phyloP scores from a whole-genome alignment of 306 rosid species.

The Prunus campanulata region DNA sequence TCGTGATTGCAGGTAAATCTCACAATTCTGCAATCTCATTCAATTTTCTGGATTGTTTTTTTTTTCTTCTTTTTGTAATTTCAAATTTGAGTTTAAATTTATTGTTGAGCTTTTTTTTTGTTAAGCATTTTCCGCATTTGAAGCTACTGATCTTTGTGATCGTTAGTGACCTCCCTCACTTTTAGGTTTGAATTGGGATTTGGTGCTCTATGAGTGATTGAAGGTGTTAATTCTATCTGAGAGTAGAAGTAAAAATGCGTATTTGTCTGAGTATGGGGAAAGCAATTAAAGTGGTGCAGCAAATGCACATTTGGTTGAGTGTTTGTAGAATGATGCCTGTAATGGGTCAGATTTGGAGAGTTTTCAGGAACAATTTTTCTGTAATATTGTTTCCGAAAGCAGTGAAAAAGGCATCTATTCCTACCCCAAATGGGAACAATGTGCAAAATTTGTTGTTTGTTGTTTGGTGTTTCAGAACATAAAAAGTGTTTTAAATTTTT shows the following conservation, averaged over 20 bases:
- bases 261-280: neutral
- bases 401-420: neutral
- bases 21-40: neutral
- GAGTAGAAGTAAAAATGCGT: neutral
- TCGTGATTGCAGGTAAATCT: conserved; percentile 75
- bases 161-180: neutral
- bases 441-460: neutral
- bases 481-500: neutral
- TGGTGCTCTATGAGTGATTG: neutral
- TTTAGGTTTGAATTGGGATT: conserved; percentile 13
- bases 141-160: conserved; percentile 33
- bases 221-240: conserved; percentile 6
- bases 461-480: neutral
- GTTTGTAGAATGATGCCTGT: neutral
- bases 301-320: neutral
- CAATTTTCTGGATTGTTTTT: neutral
- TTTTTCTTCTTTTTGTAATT: neutral
- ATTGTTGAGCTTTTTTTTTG: neutral
- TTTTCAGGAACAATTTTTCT: neutral
- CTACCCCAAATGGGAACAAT: neutral
- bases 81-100: conserved; percentile 16
- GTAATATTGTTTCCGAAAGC: neutral
- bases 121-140: neutral
- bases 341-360: neutral
- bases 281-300: neutral